Conservation (phyloP, 768 basidiomycete species). For the Mycena polygramma region DNA sequence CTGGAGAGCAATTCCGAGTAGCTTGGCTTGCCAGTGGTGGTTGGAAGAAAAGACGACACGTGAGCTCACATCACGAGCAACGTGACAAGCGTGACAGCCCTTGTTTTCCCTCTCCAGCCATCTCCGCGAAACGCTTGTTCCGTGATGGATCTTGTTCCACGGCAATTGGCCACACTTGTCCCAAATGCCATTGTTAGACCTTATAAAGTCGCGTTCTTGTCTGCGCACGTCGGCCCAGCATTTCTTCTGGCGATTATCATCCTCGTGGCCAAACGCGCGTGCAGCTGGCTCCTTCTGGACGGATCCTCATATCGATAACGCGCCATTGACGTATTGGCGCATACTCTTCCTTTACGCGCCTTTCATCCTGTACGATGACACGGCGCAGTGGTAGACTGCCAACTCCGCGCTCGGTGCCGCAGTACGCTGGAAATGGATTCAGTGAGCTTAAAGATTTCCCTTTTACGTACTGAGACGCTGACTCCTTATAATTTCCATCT, state of each 20-base stretch:
- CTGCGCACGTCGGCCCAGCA: not conserved
- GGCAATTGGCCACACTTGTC: not conserved
- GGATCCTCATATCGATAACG: slow-evolving; percentile 31
- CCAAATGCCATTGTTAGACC: slow-evolving; percentile 9
- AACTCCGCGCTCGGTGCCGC: slow-evolving; percentile 25
- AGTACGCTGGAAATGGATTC: slow-evolving; percentile 21
- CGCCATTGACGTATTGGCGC: slow-evolving; percentile 18
- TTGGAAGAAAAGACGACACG: not conserved
- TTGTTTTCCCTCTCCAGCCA: slow-evolving; percentile 12
- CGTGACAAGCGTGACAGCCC: slow-evolving; percentile 13
- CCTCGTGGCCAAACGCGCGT: slow-evolving; percentile 26
- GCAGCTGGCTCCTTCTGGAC: slow-evolving; percentile 19
- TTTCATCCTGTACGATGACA: slow-evolving; percentile 27
- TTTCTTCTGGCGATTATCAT: not conserved
- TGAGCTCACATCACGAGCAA: slow-evolving; percentile 7
- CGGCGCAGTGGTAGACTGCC: slow-evolving; percentile 10
- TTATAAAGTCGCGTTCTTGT: slow-evolving; percentile 9
- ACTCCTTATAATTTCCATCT: not conserved
- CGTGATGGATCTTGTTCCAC: not conserved
- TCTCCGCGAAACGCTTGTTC: not conserved
- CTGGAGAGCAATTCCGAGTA: not conserved
- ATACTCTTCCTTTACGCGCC: slow-evolving; percentile 22
- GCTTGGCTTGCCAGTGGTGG: not conserved
- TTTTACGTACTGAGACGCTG: slow-evolving; percentile 27
- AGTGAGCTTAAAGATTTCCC: slow-evolving; percentile 18